Base-by-base conservation (phyloP, 139 green algal genomes). In the Spirogloea muscicola region DNA sequence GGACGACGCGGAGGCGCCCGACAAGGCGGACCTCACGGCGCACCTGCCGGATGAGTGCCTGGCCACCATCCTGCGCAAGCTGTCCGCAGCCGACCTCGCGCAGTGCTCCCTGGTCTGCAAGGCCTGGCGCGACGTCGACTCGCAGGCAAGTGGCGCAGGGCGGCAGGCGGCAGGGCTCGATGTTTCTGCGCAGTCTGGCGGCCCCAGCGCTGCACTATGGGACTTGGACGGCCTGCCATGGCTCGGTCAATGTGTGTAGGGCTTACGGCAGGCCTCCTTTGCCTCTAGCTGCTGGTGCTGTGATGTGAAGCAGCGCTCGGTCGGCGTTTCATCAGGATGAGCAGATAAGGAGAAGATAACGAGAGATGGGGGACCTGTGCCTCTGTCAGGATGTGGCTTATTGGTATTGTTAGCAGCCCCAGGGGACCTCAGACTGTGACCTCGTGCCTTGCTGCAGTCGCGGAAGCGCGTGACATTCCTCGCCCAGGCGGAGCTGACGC, bases 31-130 rank as follows among this genome's bases (percentile, higher is more conserved):
- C 25, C n/a, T 74, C 18, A 74, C n/a, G 10, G 55, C 46, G 25
- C 44, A 42, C n/a, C 67, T 76, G 25, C 67, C 67, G 21, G 67
- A 76, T 43, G 67, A 76, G 2, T 76, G 67, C n/a, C 46, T 76
- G 21, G 67, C 58, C 4, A 29, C 49, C 7, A 49, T 63, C 16
- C 66, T 76, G 46, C 46, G 67, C 36, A 69, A 68, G 7, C 67
- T 76, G 27, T 31, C 36, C 16, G 36, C 55, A 18, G 42, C 36
- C 16, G 67, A 76, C 31, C 29, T 76, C 16, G 33, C 46, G 3
- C 42, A 34, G 13, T 76, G 67, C 58, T 69, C 67, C 7, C 6
- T 76, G 1, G 67, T 76, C 16, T 76, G 67, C 67, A 43, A 13
- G 7, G 49, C 49, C 0, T 76, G 67, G 67, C n/a, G n/a, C n/a